Conservation (phyloP, 2,329 filamentous ascomycete genomes). For the Ophiostoma piceae region DNA sequence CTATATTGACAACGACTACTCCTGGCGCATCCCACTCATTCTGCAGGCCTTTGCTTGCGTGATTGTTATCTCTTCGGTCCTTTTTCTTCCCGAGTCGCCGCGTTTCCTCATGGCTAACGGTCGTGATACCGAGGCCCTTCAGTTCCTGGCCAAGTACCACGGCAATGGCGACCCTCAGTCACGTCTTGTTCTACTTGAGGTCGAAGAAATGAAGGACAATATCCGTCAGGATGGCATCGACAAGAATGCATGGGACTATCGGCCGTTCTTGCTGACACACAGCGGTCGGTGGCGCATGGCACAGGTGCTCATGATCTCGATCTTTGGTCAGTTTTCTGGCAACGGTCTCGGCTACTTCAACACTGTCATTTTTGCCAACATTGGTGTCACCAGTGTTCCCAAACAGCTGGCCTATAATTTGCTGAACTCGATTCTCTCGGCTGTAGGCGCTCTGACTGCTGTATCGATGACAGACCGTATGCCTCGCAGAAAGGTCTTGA, state of each 20-base stretch:
- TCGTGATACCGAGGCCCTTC: background rate
- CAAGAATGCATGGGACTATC: conserved; percentile 39
- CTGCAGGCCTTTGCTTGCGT: conserved; percentile 44
- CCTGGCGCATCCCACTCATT: conserved; percentile 47
- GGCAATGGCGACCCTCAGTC: conserved; percentile 32
- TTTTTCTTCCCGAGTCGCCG: conserved; percentile 34
- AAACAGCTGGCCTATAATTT: conserved; percentile 35
- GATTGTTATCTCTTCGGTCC: conserved; percentile 37
- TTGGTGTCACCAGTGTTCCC: conserved; percentile 36
- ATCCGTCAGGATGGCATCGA: conserved; percentile 44
- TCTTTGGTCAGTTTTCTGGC: conserved; percentile 49
- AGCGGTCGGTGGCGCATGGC: conserved; percentile 45
- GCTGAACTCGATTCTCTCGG: conserved; percentile 1
- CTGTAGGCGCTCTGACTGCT: background rate
- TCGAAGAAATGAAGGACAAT: conserved; percentile 41
- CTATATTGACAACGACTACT: conserved; percentile 41
- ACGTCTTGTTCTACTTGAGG: conserved; percentile 39
- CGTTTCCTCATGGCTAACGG: background rate
- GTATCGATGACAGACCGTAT: background rate
- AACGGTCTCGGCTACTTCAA: conserved; percentile 50
- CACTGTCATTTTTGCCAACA: conserved; percentile 42
- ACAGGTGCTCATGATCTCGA: conserved; percentile 47
- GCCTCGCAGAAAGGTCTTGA: background rate
- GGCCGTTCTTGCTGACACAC: conserved; percentile 38
- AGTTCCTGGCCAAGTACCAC: conserved; percentile 5